Conservation (phyloP, 1,284 basidiomycete species). For the Hemileia vastatrix region DNA sequence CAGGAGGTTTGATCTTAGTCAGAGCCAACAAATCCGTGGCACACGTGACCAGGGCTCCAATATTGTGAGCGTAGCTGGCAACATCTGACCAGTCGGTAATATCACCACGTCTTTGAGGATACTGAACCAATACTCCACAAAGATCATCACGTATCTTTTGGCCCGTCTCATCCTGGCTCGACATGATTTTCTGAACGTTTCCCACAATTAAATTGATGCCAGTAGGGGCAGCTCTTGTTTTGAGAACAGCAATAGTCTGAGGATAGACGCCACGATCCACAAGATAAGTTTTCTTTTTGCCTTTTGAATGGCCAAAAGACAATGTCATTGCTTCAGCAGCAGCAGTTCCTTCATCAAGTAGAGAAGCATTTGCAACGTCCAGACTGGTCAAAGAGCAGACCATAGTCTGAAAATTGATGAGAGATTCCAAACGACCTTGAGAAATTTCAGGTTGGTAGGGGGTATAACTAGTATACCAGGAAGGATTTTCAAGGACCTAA, state of each 20-base stretch:
- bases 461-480: constrained; percentile 97
- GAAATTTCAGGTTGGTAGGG: constrained; percentile 84
- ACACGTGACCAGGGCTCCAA: constrained; percentile 68
- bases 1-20: constrained; percentile 86
- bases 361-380: constrained; percentile 86
- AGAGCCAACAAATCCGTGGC: constrained; percentile 87
- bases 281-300: constrained; percentile 66
- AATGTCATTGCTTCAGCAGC: constrained; percentile 88
- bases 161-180: constrained; percentile 47
- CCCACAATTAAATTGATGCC: constrained; percentile 68
- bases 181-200: constrained; percentile 51
- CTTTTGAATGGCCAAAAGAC: constrained; percentile 58
- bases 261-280: constrained; percentile 72
- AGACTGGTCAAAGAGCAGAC: constrained; percentile 86
- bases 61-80: constrained; percentile 61
- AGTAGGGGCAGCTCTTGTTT: constrained; percentile 78
- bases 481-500: constrained; percentile 94
- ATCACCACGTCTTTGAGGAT: constrained; percentile 76
- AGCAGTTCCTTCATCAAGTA: constrained; percentile 67
- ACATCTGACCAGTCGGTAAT: constrained; percentile 67
- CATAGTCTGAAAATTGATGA: constrained; percentile 97
- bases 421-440: constrained; percentile 88
- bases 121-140: constrained; percentile 77
- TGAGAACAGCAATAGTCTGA: constrained; percentile 76
- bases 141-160: constrained; percentile 55